These are phyloP conservation scores for Camillea tinctor DNA, from an alignment of 2,329 filamentous ascomycete species.

Conservation along the genomic window DNA sequence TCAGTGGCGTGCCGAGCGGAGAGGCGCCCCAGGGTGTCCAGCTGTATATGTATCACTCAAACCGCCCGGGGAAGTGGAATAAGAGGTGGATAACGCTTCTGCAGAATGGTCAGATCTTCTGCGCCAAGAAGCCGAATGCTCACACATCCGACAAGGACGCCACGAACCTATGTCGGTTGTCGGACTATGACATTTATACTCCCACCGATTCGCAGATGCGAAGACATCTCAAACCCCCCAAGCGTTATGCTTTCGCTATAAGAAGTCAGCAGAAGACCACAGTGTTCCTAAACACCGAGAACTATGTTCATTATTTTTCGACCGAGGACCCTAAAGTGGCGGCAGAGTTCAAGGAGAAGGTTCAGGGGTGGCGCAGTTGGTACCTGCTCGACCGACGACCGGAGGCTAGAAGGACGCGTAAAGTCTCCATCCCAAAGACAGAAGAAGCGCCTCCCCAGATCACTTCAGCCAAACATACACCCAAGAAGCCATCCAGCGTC, in stretches of 20 bases:
- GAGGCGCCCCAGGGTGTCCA: slow-evolving; percentile 64
- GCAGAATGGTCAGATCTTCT: slow-evolving; percentile 67
- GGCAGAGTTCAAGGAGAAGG: slow-evolving; percentile 64
- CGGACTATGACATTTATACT: slow-evolving; percentile 89
- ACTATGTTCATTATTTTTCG: slow-evolving; percentile 90
- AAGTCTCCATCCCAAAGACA: slow-evolving; percentile 28
- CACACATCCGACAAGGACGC: slow-evolving; percentile 63
- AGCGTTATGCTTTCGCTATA: slow-evolving; percentile 80
- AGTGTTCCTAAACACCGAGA: slow-evolving; percentile 77
- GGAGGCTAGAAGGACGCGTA: slow-evolving; percentile 31
- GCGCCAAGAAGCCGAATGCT: slow-evolving; percentile 68
- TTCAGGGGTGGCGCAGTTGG: slow-evolving; percentile 89
- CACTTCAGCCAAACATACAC: slow-evolving; percentile 23
- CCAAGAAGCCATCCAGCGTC: slow-evolving; percentile 32
- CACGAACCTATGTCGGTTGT: slow-evolving; percentile 75
- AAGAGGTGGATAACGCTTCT: slow-evolving; percentile 78
- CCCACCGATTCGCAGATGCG: slow-evolving; percentile 67
- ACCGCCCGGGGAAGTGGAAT: slow-evolving; percentile 81
- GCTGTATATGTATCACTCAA: slow-evolving; percentile 76
- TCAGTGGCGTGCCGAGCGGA: slow-evolving; percentile 59
- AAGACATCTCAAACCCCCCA: slow-evolving; percentile 77
- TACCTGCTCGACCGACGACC: slow-evolving; percentile 73
- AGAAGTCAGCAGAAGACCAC: slow-evolving; percentile 89
- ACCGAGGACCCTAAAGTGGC: slow-evolving; percentile 70
- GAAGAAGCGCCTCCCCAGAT: slow-evolving; percentile 32